These are phyloP conservation scores for Eucalyptus pauciflora DNA, from an alignment of 345 rosid species.

Conservation along the genomic window DNA sequence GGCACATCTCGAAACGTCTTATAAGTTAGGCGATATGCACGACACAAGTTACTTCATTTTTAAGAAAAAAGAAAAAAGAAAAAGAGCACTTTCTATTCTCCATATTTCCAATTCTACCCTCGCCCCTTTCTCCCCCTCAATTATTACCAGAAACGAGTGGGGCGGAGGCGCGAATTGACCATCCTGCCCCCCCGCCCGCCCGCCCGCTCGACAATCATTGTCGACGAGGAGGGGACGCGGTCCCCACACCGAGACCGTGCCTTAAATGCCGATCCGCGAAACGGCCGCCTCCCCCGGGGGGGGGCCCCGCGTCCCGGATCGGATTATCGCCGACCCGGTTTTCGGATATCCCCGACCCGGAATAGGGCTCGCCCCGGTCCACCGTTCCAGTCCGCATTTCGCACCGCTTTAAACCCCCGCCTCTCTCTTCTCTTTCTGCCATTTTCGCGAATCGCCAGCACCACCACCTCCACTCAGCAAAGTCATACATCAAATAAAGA, in stretches of 20 bases:
- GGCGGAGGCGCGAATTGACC: neutral
- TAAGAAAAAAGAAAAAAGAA: rapidly evolving
- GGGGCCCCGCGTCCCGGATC: neutral
- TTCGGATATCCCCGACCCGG: neutral
- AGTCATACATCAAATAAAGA: neutral
- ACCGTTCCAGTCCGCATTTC: neutral
- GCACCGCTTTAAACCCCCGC: neutral
- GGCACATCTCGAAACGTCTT: neutral
- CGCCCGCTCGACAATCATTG: neutral
- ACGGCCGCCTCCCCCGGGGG: neutral
- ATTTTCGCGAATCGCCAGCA: neutral
- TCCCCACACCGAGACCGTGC: neutral
- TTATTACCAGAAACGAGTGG: neutral
- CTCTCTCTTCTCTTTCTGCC: neutral
- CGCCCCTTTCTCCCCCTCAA: neutral
- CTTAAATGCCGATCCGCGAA: neutral
- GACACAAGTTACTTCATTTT: neutral
- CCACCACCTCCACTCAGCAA: neutral
- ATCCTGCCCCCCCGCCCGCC: neutral
- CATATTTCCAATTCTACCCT: neutral
- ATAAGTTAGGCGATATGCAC: neutral
- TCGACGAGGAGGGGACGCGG: neutral
- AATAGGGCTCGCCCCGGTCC: neutral
- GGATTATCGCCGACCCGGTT: neutral
- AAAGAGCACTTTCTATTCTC: too few relatives aligned